Evolutionary conservation across 2,329 filamentous ascomycete species (phyloP).

Genomic region (Pseudogymnoascus sp.): DNA sequence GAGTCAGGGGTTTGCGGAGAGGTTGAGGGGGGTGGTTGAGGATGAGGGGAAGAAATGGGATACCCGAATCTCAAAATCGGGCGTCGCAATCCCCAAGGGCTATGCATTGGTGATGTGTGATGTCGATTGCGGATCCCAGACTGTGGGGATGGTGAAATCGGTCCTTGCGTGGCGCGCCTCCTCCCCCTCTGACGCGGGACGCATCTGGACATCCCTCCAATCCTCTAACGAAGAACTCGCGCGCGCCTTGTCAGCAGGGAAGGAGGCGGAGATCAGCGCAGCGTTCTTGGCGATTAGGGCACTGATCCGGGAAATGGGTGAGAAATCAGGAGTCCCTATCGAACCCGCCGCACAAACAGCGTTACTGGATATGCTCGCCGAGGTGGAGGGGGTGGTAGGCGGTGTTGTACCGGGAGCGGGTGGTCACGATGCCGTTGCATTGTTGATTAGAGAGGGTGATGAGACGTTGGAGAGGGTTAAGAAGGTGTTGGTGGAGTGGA

Average conservation of each 20-base stretch:
- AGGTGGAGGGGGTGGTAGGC: constrained; percentile 70
- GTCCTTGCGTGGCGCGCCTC: constrained; percentile 63
- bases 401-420: constrained; percentile 92
- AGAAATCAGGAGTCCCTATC: constrained; percentile 68
- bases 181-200: too few relatives aligned
- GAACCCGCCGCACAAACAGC: constrained; percentile 81
- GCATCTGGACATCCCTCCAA: constrained; percentile 70
- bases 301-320: constrained; percentile 69
- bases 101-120: constrained; percentile 86
- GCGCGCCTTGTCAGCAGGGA: constrained; percentile 44
- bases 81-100: constrained; percentile 61
- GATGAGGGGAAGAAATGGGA: constrained; percentile 60
- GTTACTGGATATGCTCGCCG: constrained; percentile 66
- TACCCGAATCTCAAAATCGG: constrained; percentile 61
- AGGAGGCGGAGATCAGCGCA: constrained; percentile 34
- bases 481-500: constrained; percentile 58
- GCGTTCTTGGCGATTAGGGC: constrained; percentile 45
- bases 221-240: constrained; percentile 63
- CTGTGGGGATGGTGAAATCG: constrained; percentile 90
- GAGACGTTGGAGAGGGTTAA: constrained; percentile 53
- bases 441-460: constrained; percentile 67
- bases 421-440: constrained; percentile 79
- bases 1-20: constrained; percentile 53
- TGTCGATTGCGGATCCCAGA: constrained; percentile 88
- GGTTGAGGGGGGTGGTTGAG: constrained; percentile 59